phyloP scores from a whole-genome alignment of 192 early-diverging fungal species.

The Cladochytrium replicatum region DNA sequence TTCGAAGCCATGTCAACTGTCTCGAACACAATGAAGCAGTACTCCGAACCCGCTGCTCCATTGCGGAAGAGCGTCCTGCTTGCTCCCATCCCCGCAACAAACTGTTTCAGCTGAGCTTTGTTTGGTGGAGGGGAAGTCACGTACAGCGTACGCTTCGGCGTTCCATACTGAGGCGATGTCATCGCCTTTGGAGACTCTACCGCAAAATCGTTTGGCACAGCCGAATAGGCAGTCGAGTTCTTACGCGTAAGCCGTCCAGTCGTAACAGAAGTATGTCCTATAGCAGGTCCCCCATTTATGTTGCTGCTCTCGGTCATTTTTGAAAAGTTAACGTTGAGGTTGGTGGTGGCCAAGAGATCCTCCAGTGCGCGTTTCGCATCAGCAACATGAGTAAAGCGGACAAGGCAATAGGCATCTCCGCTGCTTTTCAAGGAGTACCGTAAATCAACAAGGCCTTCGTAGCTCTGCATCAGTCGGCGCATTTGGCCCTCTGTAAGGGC shows the following conservation, averaged over 20 bases:
- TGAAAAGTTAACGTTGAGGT: constrained; percentile 12
- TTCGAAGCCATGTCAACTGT: not conserved
- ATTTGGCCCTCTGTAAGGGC: constrained; percentile 11
- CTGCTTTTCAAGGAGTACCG: not conserved
- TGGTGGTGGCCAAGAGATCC: constrained; percentile 8
- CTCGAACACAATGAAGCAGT: constrained; percentile 12
- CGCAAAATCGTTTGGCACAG: too few species aligned
- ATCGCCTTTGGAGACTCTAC: too few species aligned
- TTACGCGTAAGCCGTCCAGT: too few species aligned
- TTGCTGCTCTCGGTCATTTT: too few species aligned
- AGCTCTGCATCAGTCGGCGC: constrained; percentile 2
- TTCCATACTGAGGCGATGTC: not conserved
- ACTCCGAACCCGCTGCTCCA: not conserved
- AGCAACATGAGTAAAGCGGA: constrained; percentile 1
- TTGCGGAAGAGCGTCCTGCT: constrained; percentile 4
- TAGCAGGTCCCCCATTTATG: too few species aligned
- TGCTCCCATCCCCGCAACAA: not conserved
- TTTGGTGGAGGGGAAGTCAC: constrained; percentile 9
- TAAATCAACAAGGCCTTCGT: constrained; percentile 12
- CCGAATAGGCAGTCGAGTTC: too few species aligned
- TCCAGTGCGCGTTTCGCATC: constrained; percentile 6
- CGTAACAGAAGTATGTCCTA: too few species aligned
- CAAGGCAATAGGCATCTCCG: constrained; percentile 8
- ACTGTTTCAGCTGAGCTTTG: constrained; percentile 4
- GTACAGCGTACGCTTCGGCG: constrained; percentile 5